Percentiles rank a stretch among this genome's conserved stretches.
phyloP scores from a whole-genome alignment of 768 basidiomycete species.

The Suillus hirtellus region DNA sequence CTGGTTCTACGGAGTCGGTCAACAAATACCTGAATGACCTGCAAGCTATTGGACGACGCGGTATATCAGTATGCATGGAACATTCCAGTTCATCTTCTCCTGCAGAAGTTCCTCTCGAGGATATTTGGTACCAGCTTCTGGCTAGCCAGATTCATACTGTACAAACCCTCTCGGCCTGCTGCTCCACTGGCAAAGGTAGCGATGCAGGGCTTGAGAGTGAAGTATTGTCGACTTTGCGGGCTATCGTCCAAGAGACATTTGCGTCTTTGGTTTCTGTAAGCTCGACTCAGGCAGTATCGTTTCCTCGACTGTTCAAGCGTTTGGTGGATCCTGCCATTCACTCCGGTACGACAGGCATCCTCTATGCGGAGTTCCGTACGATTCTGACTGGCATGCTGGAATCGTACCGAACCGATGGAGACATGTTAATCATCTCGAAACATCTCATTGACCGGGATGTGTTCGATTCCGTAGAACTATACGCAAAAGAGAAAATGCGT shows the following conservation, averaged over 20 bases:
- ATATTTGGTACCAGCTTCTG: slow-evolving; percentile 88
- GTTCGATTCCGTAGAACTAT: slow-evolving; percentile 67
- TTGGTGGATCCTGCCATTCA: slow-evolving; percentile 74
- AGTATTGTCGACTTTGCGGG: slow-evolving; percentile 57
- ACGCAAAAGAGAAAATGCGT: slow-evolving; percentile 53
- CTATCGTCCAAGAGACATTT: slow-evolving; percentile 84
- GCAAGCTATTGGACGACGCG: slow-evolving; percentile 57
- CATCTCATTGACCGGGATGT: slow-evolving; percentile 80
- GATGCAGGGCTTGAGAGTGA: slow-evolving; percentile 26
- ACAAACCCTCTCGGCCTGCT: slow-evolving; percentile 60
- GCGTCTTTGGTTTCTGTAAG: slow-evolving; percentile 81
- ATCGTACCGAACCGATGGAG: slow-evolving; percentile 89
- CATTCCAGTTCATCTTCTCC: slow-evolving; percentile 51
- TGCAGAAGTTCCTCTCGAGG: slow-evolving; percentile 58
- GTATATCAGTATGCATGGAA: slow-evolving; percentile 68
- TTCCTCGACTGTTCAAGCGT: slow-evolving; percentile 90
- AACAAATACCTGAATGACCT: slow-evolving; percentile 48
- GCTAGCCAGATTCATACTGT: slow-evolving; percentile 80
- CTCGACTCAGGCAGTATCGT: slow-evolving; percentile 77
- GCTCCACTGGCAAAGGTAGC: slow-evolving; percentile 24
- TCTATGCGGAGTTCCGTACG: slow-evolving; percentile 88
- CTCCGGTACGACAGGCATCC: slow-evolving; percentile 52
- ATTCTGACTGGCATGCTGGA: slow-evolving; percentile 96
- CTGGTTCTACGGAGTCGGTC: slow-evolving; percentile 27
- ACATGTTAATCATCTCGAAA: slow-evolving; percentile 83